These are phyloP conservation scores for Trypanosoma avium DNA, from an alignment of 208 protist genomes.

Conservation along the genomic window DNA sequence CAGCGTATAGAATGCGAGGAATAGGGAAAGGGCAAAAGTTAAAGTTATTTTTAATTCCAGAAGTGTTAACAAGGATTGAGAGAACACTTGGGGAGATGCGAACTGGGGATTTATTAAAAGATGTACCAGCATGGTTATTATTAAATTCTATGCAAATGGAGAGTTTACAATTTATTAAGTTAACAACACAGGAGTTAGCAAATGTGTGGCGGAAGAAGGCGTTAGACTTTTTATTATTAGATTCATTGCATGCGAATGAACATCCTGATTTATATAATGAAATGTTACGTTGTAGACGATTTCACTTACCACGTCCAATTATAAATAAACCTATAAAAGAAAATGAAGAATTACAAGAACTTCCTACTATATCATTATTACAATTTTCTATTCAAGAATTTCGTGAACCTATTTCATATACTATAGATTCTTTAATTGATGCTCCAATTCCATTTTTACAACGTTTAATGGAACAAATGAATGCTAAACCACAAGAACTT, in stretches of 20 bases:
- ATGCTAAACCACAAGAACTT: conserved; percentile 36
- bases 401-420: conserved; percentile 69
- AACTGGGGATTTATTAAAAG: conserved; percentile 62
- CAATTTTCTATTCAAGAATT: conserved; percentile 69
- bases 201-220: conserved; percentile 92
- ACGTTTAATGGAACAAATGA: conserved; percentile 53
- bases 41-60: conserved; percentile 91
- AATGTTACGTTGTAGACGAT: conserved; percentile 49
- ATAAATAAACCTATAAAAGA: conserved; percentile 17
- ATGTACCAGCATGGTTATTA: conserved; percentile 89
- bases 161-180: conserved; percentile 86
- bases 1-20: conserved; percentile 92
- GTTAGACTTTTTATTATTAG: conserved; percentile 59
- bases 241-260: conserved; percentile 47
- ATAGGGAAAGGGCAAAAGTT: conserved; percentile 93
- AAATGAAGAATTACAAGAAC: not conserved
- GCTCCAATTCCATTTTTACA: conserved; percentile 44
- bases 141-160: conserved; percentile 89
- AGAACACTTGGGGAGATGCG: conserved; percentile 42
- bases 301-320: conserved; percentile 31
- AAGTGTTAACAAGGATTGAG: conserved; percentile 80
- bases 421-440: conserved; percentile 38
- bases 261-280: conserved; percentile 46
- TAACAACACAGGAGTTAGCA: conserved; percentile 86
- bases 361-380: conserved; percentile 37